Conservation (phyloP, 2,329 filamentous ascomycete species). For the Neonectria coccinea region DNA sequence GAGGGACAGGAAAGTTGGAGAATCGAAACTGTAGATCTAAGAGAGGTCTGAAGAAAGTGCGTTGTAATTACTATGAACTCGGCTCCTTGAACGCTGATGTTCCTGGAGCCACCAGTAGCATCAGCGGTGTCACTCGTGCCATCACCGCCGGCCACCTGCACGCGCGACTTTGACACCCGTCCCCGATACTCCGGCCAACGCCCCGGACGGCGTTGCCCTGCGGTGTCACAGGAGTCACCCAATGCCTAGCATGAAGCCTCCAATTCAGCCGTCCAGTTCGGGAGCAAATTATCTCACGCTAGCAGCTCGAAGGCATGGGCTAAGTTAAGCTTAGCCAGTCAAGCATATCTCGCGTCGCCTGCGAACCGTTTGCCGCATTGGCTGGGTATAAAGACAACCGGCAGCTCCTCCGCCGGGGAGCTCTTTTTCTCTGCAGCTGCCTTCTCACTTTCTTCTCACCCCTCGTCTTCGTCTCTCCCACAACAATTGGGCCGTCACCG, state of each 20-base stretch:
- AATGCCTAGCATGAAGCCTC: background rate
- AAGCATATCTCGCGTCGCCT: slow-evolving; percentile 21
- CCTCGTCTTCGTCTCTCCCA: background rate
- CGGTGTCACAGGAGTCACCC: slow-evolving; percentile 7
- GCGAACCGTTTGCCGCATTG: slow-evolving; percentile 2
- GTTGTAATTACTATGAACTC: too few relatives aligned
- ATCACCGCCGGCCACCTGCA: slow-evolving; percentile 27
- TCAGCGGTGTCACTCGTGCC: background rate
- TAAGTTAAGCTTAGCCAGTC: slow-evolving; percentile 28
- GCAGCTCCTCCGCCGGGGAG: background rate
- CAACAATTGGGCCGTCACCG: background rate
- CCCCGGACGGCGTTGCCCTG: slow-evolving; percentile 8
- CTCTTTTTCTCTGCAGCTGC: background rate
- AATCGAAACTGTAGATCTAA: too few relatives aligned
- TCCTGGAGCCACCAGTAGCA: too few relatives aligned
- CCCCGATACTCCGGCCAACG: slow-evolving; percentile 32
- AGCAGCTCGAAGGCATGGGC: slow-evolving; percentile 6
- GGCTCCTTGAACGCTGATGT: background rate
- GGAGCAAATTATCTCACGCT: slow-evolving; percentile 26
- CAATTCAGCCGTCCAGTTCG: slow-evolving; percentile 3
- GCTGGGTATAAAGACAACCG: slow-evolving; percentile 17
- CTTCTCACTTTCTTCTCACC: background rate
- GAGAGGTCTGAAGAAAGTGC: background rate
- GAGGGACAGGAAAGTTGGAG: background rate
- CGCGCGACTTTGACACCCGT: slow-evolving; percentile 31